Base-by-base conservation (phyloP, 2,329 filamentous ascomycete genomes). In the Camillea tinctor region DNA sequence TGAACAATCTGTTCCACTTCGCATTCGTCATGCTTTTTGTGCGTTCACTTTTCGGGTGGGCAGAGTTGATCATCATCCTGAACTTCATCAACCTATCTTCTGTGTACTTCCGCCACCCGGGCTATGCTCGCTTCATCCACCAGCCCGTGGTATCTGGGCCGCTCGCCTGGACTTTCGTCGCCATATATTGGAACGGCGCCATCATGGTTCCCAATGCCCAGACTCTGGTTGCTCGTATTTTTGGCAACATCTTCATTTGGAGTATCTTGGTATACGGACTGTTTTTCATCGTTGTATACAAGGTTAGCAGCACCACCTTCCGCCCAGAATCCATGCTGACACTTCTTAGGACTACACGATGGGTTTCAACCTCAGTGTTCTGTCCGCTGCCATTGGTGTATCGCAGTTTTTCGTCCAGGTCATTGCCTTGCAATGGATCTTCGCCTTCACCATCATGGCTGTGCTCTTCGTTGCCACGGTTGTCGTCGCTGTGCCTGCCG, bases 221-320 rank as follows among this genome's bases (percentile, higher is more conserved):
- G 59, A 84, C 79, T 60, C 75, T 92, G 4, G 81, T 88, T 1
- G 88, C 90, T n/a, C 81, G 91, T 53, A 88, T 96, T 66, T 84
- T 95, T 22, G 92, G 91, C 55, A 96, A 97, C 72, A 80, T 96
- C 66, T 92, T 93, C 68, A 90, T 97, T 71, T 97, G 93, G 93
- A 86, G 88, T 23, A 88, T 94, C 64, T 79, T 94, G 49, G 86
- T 84, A 1, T 90, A 93, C 69, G 93, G 93, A 8, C 71, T 86
- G 44, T 91, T 93, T 74, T 94, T 93, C 79, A 82, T 96, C 56
- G 74, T 85, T 2, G 77, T 82, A 17, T 92, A 89, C 78, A 92
- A 91, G 81, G 92, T 85, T 65, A 66, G 76, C 69, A 58, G 6
- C 26, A 30, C 7, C 7, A 11, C n/a, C 44, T 21, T 19, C 63